Conservation (phyloP, 257 asterid species). For the Verbena officinalis region DNA sequence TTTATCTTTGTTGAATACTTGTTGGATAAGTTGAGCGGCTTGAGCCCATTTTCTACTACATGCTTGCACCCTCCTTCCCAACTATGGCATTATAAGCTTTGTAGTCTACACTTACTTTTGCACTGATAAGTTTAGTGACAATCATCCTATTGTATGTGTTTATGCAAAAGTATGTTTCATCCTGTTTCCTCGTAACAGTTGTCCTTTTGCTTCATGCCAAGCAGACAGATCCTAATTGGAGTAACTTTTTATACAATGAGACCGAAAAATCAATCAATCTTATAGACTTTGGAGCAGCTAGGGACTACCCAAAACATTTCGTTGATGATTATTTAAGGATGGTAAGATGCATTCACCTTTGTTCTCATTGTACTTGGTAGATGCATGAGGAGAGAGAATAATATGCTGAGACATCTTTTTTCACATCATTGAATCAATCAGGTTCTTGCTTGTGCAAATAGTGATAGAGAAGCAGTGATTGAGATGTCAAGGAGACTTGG, state of each 20-base stretch:
- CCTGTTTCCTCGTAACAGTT: constrained; percentile 13
- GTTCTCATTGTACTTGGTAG: not conserved
- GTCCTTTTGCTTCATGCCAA: constrained; percentile 31
- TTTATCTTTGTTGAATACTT: too few species aligned
- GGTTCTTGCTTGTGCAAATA: constrained; percentile 90
- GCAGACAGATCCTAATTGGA: constrained; percentile 99
- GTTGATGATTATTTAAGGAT: constrained; percentile 87
- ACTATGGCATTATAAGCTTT: not conserved
- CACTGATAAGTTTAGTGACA: too few species aligned
- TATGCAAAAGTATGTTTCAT: not conserved
- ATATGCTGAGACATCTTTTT: too few species aligned
- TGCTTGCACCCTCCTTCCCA: not conserved
- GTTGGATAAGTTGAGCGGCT: too few species aligned
- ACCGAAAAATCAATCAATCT: constrained; percentile 66
- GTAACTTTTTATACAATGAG: constrained; percentile 81
- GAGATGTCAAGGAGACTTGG: constrained; percentile 95
- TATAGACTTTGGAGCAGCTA: constrained; percentile 97
- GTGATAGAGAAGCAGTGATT: constrained; percentile 70
- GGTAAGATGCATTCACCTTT: constrained; percentile 50
- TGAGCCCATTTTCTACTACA: not conserved
- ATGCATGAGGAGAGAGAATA: not conserved
- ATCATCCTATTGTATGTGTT: not conserved
- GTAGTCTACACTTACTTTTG: too few species aligned
- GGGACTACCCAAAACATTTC: constrained; percentile 75
- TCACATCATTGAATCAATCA: constrained; percentile 15